Percentiles rank a stretch among this genome's conserved stretches.
These are phyloP conservation scores for Physaria fendleri DNA, from an alignment of 345 rosid species.

Conservation along the genomic window DNA sequence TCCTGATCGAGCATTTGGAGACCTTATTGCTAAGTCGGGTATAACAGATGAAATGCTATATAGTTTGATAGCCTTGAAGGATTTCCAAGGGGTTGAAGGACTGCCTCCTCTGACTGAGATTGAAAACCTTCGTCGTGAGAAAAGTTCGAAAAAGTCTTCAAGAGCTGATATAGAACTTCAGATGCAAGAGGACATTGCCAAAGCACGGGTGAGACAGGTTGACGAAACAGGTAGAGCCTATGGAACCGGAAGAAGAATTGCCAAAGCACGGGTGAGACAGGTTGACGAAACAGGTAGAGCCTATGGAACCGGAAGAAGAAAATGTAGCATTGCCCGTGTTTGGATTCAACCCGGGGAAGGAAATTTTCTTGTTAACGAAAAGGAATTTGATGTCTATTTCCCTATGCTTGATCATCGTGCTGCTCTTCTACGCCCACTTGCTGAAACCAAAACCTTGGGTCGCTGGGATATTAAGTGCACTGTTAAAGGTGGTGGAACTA, in stretches of 20 bases:
- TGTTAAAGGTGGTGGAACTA: constrained; percentile 86
- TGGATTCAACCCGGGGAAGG: constrained; percentile 94
- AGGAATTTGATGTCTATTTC: constrained; percentile 78
- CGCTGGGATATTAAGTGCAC: constrained; percentile 83
- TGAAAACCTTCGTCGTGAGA: constrained; percentile 65
- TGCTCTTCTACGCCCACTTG: constrained; percentile 85
- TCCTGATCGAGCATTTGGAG: constrained; percentile 89
- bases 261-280: constrained; percentile 76
- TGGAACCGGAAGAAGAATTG: constrained; percentile 94
- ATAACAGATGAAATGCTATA: constrained; percentile 92
- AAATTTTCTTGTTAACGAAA: constrained; percentile 65
- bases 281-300: constrained; percentile 90
- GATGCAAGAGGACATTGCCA: constrained; percentile 87
- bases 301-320: constrained; percentile 96
- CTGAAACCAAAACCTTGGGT: constrained; percentile 96
- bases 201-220: constrained; percentile 76
- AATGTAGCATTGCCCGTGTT: constrained; percentile 86
- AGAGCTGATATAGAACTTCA: constrained; percentile 78
- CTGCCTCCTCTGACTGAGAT: constrained; percentile 83
- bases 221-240: constrained; percentile 89
- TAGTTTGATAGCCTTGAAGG: constrained; percentile 79
- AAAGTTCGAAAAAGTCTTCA: constrained; percentile 56
- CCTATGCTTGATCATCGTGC: constrained; percentile 96
- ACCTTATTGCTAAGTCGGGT: constrained; percentile 85
- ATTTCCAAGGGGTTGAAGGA: constrained; percentile 75